Conservation (phyloP, 2,329 filamentous ascomycete genomes). For the Intubia oerlemansii region DNA sequence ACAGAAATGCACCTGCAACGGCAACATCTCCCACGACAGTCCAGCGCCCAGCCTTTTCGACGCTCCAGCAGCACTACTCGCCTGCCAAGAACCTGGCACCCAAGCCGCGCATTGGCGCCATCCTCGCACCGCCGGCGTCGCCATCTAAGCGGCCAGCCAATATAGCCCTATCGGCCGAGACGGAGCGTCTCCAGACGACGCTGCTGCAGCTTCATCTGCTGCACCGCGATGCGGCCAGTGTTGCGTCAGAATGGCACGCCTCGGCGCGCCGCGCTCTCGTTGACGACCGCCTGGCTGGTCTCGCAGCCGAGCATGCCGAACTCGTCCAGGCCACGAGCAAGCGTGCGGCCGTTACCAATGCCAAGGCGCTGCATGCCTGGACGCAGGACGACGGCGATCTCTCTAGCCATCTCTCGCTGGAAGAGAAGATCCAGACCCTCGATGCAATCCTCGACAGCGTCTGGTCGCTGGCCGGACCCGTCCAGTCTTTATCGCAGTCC, state of each 20-base stretch:
- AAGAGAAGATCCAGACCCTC: slow-evolving; percentile 34
- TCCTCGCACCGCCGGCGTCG: slow-evolving; percentile 36
- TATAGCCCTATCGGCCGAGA: slow-evolving; percentile 35
- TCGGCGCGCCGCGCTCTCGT: slow-evolving; percentile 28
- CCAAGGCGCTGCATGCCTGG: slow-evolving; percentile 31
- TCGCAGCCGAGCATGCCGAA: slow-evolving; percentile 15
- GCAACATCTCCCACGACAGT: slow-evolving; percentile 2
- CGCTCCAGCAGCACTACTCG: slow-evolving; percentile 45
- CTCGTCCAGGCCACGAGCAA: slow-evolving; percentile 17
- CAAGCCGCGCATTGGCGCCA: slow-evolving; percentile 37
- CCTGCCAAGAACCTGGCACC: slow-evolving; percentile 38
- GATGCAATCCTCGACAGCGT: slow-evolving; percentile 34
- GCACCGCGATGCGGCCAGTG: slow-evolving; percentile 27
- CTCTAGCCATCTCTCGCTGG: slow-evolving; percentile 11
- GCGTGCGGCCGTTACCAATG: slow-evolving; percentile 27
- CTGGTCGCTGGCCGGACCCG: slow-evolving; percentile 31
- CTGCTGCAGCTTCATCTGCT: slow-evolving; percentile 44
- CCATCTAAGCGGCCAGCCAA: slow-evolving; percentile 40
- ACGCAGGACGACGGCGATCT: slow-evolving; percentile 11
- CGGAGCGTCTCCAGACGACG: slow-evolving; percentile 36
- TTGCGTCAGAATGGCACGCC: slow-evolving; percentile 27
- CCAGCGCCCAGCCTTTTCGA: slow-evolving; percentile 33
- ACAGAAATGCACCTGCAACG: slow-evolving; percentile 1
- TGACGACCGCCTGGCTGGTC: slow-evolving; percentile 19
- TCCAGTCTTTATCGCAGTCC: no score